Conservation (phyloP, 202 grass and related monocot genomes). For the Setaria italica region DNA sequence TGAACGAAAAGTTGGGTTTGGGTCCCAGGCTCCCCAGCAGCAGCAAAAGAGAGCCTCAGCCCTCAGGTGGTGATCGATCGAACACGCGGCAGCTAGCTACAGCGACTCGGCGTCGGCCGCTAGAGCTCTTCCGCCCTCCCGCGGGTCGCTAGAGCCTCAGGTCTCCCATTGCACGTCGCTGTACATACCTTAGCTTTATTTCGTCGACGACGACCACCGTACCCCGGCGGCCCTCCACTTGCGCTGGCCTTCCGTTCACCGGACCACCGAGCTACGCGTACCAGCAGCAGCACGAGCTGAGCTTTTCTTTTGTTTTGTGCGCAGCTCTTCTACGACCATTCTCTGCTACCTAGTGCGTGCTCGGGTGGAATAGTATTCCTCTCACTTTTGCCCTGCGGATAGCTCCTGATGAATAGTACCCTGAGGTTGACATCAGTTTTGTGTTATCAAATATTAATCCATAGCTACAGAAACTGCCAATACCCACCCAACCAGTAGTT, state of each 20-base stretch:
- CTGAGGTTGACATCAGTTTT: background rate
- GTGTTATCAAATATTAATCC: background rate
- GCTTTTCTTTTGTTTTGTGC: background rate
- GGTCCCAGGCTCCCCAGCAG: background rate
- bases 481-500: no score
- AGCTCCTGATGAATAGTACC: background rate
- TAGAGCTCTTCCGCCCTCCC: no score
- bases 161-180: background rate
- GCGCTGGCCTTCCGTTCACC: background rate
- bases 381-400: background rate
- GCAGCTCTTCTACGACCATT: background rate
- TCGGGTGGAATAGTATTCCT: background rate
- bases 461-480: no score
- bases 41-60: background rate
- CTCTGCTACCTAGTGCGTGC: background rate
- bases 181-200: background rate
- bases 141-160: no score
- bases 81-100: no score
- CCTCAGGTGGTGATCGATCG: no score
- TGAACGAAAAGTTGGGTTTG: background rate
- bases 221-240: background rate
- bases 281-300: background rate
- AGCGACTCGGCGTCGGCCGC: background rate
- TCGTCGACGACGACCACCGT: background rate
- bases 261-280: background rate